Conservation (phyloP, 1,139 yeast genomes). For the Magnusiomyces magnusii region DNA sequence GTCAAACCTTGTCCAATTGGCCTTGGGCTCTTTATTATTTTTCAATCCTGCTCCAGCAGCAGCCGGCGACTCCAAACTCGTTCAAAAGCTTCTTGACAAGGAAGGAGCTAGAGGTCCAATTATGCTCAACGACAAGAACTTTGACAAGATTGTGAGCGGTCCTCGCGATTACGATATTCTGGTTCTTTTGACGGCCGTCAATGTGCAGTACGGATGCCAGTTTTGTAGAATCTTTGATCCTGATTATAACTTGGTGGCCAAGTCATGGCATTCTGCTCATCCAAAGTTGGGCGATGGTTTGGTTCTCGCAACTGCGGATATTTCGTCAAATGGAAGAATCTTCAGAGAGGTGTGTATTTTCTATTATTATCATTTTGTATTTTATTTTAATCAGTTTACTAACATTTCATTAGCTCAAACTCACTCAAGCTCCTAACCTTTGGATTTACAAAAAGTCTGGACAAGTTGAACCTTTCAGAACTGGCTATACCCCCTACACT, state of each 20-base stretch:
- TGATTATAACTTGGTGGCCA: conserved; percentile 49
- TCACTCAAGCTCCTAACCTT: conserved; percentile 75
- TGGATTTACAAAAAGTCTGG: conserved; percentile 58
- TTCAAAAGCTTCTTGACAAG: conserved; percentile 11
- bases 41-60: conserved; percentile 1
- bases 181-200: conserved; percentile 63
- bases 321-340: conserved; percentile 46
- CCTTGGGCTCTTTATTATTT: background rate
- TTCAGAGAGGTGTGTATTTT: conserved; percentile 38
- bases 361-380: background rate
- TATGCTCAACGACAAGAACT: conserved; percentile 52
- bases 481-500: conserved; percentile 39
- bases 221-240: conserved; percentile 71
- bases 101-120: conserved; percentile 16
- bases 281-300: conserved; percentile 41
- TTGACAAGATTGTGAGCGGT: conserved; percentile 50
- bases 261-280: conserved; percentile 50
- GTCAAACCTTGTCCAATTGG: background rate
- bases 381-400: background rate
- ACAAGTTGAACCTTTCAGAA: conserved; percentile 26
- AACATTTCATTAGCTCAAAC: conserved; percentile 33
- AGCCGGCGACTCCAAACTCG: conserved; percentile 6
- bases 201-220: conserved; percentile 66
- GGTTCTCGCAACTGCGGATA: conserved; percentile 70
- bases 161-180: conserved; percentile 65